Evolutionary conservation across 495 filamentous ascomycete species (phyloP), one percentile per base, ranked within the genome.

Genomic region (Filosporella fistucella): DNA sequence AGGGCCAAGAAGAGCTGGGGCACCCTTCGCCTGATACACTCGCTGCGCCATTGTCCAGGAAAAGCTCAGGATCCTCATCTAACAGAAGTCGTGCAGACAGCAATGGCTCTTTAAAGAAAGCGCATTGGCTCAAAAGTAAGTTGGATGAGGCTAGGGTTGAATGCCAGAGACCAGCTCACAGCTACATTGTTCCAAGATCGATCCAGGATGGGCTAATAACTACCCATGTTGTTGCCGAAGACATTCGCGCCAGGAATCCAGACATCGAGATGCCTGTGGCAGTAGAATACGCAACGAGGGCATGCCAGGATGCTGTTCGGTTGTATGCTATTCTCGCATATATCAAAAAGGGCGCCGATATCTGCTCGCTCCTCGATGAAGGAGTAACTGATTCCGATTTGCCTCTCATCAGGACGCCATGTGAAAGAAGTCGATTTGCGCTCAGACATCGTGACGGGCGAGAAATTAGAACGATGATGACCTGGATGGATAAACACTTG

Each of bases 271-370:
- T 35, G 12, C 9, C 11, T 11, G 26, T 14, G 12, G 52, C 52
- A 1, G 16, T 7, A 5, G 21, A 50, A 2, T 20, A 25, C 20
- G 52, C 52, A 10, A 14, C 35, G 25, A 34, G 37, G 6, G 26
- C 42, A 4, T 50, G 41, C 28, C 7, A 40, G 21, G 4, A n/a
- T 21, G 41, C 52, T 9, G 33, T 12, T 13, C 41, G 35, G 20
- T 22, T 55, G 14, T 55, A 34, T 24, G 52, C 46, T 23, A 55
- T 37, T 16, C 40, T 55, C n/a, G 40, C 42, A 2, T 50, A 40
- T 42, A 23, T 50, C 22, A 50, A 50, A 26, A 45, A 34, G 6
- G 52, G 46, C 10, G 41, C 33, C 3, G 47, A 55, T 4, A 55
- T 55, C 13, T 45, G 40, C 10, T 20, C 5, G 6, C 32, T 55